Evolutionary conservation across 1,284 basidiomycete genomes (phyloP), one percentile per base, ranked within the genome.

Genomic region (Dichomitus squalens): DNA sequence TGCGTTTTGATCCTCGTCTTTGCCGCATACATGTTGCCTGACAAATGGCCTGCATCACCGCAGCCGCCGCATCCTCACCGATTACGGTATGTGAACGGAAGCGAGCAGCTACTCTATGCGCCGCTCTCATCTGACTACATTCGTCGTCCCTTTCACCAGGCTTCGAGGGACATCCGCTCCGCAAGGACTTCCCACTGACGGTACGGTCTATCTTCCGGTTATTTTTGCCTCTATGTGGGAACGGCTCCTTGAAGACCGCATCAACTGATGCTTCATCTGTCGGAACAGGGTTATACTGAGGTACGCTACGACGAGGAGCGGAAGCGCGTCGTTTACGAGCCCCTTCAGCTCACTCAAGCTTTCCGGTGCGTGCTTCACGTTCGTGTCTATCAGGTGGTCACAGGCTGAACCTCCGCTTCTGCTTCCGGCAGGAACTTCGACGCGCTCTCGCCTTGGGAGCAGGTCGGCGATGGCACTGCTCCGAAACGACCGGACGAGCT

Each of bases 301-400:
- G 85, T 99, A 49, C 88, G 97, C 55, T 99, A 98, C 72, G 96
- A 98, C 71, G 97, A 99, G 78, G 96, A 98, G 79, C 89, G 93
- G 73, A 99, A 99, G 79, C 93, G 96, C 47, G 95, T 99, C 56
- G 95, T 99, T 23, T 96, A 96, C 69, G 97, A 99, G 74, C 97
- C 97, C 27, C 80, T 99, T 55, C 97, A 99, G 73, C 84, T 99
- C 64, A 96, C 96, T 8, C 97, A 99, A 76, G 96, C 96, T 41
- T 99, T 97, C 88, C 87, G 96, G 92, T 94, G 65, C 60, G 79
- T 73, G 41, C 16, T 7, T 3, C 4, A 18, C 9, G 3, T 20
- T 31, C 20, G 14, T 34, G 12, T 27, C 40, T 29, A 35, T 33
- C 38, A 18, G 16, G 21, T 18, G 44, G 29, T 11, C 29, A 47